These are phyloP conservation scores for Pistacia integerrima DNA, from an alignment of 345 rosid species.

Conservation along the genomic window DNA sequence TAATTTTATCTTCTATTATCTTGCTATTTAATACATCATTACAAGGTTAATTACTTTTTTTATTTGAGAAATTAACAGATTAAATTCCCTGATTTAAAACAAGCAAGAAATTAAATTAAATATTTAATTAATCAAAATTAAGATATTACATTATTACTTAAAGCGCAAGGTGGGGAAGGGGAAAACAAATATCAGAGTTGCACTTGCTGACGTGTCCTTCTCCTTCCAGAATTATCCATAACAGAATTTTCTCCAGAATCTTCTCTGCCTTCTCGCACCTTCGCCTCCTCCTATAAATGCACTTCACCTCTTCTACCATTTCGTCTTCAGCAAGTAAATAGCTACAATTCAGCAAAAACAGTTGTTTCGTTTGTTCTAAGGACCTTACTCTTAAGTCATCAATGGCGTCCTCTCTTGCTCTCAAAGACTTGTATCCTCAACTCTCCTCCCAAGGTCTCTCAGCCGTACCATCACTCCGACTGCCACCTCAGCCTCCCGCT, in stretches of 20 bases:
- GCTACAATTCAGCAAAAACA: background rate
- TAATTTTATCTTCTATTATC: too few relatives aligned
- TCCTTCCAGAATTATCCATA: slow-evolving; percentile 38
- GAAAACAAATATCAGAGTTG: background rate
- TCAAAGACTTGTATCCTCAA: slow-evolving; percentile 40
- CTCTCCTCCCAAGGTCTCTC: slow-evolving; percentile 18
- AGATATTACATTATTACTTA: too few relatives aligned
- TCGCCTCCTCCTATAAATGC: background rate
- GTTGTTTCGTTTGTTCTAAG: background rate
- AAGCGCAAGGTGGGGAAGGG: background rate
- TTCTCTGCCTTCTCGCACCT: slow-evolving; percentile 24
- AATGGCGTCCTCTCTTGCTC: slow-evolving; percentile 52
- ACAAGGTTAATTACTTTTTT: too few relatives aligned
- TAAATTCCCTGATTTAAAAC: too few relatives aligned
- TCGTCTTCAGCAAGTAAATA: background rate
- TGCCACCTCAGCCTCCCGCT: slow-evolving; percentile 28
- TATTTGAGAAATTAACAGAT: too few relatives aligned
- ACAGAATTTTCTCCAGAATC: slow-evolving; percentile 29
- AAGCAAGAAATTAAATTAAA: too few relatives aligned
- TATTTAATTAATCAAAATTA: too few relatives aligned
- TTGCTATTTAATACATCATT: too few relatives aligned
- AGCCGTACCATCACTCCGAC: slow-evolving; percentile 18
- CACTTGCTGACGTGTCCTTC: background rate
- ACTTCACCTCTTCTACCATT: background rate
- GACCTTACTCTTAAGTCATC: too few relatives aligned